phyloP scores from a whole-genome alignment of 768 basidiomycete species.

The Lactarius akahatsu region DNA sequence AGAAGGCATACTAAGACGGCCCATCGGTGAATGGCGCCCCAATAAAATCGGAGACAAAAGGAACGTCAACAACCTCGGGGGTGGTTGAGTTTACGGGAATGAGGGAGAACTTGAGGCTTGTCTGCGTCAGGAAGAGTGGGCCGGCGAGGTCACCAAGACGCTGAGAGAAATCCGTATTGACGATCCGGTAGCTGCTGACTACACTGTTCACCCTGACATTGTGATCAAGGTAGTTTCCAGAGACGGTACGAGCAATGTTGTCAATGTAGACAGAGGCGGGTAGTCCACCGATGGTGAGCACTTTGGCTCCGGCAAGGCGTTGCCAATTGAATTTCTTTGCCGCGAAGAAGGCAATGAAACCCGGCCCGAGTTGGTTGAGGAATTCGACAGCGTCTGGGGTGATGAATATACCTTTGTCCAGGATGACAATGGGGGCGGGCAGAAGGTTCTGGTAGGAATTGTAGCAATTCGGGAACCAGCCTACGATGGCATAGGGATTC shows the following conservation, averaged over 20 bases:
- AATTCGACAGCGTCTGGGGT: slow-evolving; percentile 56
- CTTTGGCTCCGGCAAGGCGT: slow-evolving; percentile 58
- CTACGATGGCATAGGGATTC: slow-evolving; percentile 33
- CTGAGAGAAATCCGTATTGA: slow-evolving; percentile 50
- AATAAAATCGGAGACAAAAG: slow-evolving; percentile 49
- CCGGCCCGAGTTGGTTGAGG: slow-evolving; percentile 45
- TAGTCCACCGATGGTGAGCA: slow-evolving; percentile 53
- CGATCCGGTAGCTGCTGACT: slow-evolving; percentile 53
- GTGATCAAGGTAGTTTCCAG: slow-evolving; percentile 63
- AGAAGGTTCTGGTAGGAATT: slow-evolving; percentile 45
- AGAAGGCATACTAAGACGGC: slow-evolving; percentile 47
- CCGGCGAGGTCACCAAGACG: slow-evolving; percentile 58
- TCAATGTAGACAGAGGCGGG: slow-evolving; percentile 57
- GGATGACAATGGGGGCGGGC: slow-evolving; percentile 48
- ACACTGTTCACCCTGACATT: slow-evolving; percentile 63
- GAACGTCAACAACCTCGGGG: slow-evolving; percentile 50
- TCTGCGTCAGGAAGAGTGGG: slow-evolving; percentile 47
- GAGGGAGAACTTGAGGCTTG: slow-evolving; percentile 48
- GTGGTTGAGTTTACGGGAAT: slow-evolving; percentile 47
- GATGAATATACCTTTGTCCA: slow-evolving; percentile 42
- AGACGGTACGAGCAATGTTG: slow-evolving; percentile 53
- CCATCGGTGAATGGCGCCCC: slow-evolving; percentile 52
- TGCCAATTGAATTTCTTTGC: slow-evolving; percentile 54
- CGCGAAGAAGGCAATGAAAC: slow-evolving; percentile 45
- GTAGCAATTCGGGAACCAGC: slow-evolving; percentile 60